Percentiles rank a stretch among this genome's conserved stretches.
These are phyloP conservation scores for Nitzschia sp. DNA, from an alignment of 108 stramenopile species.

Conservation along the genomic window DNA sequence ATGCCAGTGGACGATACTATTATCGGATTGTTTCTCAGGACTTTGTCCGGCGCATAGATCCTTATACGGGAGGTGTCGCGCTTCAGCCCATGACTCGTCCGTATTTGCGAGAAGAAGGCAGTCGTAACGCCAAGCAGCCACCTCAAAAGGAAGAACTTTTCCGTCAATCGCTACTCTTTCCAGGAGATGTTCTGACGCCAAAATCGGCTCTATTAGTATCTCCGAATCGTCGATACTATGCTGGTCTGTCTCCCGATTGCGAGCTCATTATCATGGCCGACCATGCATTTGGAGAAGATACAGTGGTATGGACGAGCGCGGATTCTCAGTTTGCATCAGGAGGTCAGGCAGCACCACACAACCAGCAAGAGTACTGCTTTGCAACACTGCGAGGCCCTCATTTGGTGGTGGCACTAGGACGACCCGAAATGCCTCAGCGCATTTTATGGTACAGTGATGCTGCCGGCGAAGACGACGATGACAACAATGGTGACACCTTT, in stretches of 20 bases:
- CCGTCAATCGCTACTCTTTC: conserved; percentile 22
- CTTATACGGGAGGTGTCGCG: conserved; percentile 34
- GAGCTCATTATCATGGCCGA: conserved; percentile 54
- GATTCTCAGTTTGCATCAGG: conserved; percentile 46
- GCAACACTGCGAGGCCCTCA: conserved; percentile 52
- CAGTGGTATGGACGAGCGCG: conserved; percentile 50
- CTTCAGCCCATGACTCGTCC: conserved; percentile 66
- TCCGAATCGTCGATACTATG: conserved; percentile 62
- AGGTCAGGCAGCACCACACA: conserved; percentile 9
- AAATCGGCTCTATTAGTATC: conserved; percentile 51
- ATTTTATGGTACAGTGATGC: conserved; percentile 69
- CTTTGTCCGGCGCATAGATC: conserved; percentile 56
- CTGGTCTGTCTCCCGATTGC: conserved; percentile 59
- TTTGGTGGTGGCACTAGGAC: conserved; percentile 40
- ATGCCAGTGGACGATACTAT: conserved; percentile 4
- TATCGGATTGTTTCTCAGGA: conserved; percentile 55
- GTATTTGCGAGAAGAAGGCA: conserved; percentile 67
- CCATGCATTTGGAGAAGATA: conserved; percentile 14
- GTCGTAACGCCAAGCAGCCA: conserved; percentile 10
- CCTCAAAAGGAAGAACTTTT: conserved; percentile 8
- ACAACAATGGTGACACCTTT: not conserved
- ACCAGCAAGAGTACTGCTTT: conserved; percentile 32
- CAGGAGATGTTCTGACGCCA: conserved; percentile 40
- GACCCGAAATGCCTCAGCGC: conserved; percentile 26
- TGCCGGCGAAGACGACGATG: too few relatives aligned